phyloP scores from a whole-genome alignment of 2,329 filamentous ascomycete genomes.

The Dactylellina leptospora region DNA sequence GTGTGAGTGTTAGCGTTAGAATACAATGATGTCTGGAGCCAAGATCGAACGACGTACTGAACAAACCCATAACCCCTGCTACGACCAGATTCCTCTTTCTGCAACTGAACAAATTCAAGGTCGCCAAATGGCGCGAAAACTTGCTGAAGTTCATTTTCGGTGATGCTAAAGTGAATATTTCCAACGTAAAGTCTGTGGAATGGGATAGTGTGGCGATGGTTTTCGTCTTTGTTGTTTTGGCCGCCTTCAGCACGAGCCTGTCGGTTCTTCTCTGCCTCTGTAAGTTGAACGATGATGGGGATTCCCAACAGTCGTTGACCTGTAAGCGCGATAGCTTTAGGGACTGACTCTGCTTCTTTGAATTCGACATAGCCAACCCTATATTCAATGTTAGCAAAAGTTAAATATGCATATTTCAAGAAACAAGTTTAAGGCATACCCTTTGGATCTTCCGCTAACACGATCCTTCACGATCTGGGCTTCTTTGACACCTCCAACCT shows the following conservation, averaged over 20 bases:
- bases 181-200: slow-evolving; percentile 99
- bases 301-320: slow-evolving; percentile 98
- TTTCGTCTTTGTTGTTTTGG: slow-evolving; percentile 41
- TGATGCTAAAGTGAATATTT: slow-evolving; percentile 99
- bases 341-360: slow-evolving; percentile 91
- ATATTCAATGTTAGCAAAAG: slow-evolving; percentile 49
- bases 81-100: slow-evolving; percentile 90
- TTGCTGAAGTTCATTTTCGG: slow-evolving; percentile 91
- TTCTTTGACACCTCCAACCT: slow-evolving; percentile 91
- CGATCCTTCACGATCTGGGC: slow-evolving; percentile 98
- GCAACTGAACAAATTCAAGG: slow-evolving; percentile 95
- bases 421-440: slow-evolving; percentile 68
- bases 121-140: slow-evolving; percentile 98
- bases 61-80: slow-evolving; percentile 98
- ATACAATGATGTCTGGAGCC: not conserved
- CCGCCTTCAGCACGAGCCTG: slow-evolving; percentile 72
- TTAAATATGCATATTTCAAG: not conserved
- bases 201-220: slow-evolving; percentile 67
- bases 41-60: slow-evolving; percentile 73
- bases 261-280: slow-evolving; percentile 98
- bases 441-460: slow-evolving; percentile 95
- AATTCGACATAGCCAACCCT: slow-evolving; percentile 99
- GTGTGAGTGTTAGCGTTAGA: slow-evolving; percentile 56
- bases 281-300: slow-evolving; percentile 96
- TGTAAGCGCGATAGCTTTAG: slow-evolving; percentile 94